These are phyloP conservation scores for Desmodesmus armatus DNA, from an alignment of 139 green algal species.

Conservation along the genomic window DNA sequence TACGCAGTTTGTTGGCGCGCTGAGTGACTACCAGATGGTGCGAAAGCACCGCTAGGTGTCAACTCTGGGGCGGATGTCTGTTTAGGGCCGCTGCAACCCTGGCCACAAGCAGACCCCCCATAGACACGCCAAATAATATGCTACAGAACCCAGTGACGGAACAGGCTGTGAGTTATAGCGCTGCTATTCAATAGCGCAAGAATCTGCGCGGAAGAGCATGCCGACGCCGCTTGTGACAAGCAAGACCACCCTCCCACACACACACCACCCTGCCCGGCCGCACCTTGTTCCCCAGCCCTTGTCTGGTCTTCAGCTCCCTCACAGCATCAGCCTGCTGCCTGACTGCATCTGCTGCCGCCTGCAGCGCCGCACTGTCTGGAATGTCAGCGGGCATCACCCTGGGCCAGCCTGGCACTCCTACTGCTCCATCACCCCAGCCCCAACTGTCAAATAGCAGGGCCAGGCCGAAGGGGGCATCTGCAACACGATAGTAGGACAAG, in stretches of 20 bases:
- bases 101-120: too few relatives aligned
- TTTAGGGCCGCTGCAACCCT: not conserved
- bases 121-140: too few relatives aligned
- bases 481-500: not conserved
- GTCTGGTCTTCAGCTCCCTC: conserved; percentile 13
- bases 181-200: too few relatives aligned
- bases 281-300: conserved; percentile 40
- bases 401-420: conserved; percentile 22
- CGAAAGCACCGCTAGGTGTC: too few relatives aligned
- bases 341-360: conserved; percentile 25
- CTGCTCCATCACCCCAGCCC: conserved; percentile 1
- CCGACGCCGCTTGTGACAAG: too few relatives aligned
- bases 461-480: conserved; percentile 8
- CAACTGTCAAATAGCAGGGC: conserved; percentile 43
- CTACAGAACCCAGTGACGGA: not conserved
- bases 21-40: too few relatives aligned
- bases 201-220: too few relatives aligned
- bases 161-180: too few relatives aligned
- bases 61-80: too few relatives aligned
- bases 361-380: not conserved
- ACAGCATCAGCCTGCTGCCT: conserved; percentile 33
- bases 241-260: too few relatives aligned
- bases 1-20: too few relatives aligned
- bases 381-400: not conserved
- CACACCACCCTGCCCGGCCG: too few relatives aligned